Base-by-base conservation (phyloP, 1,284 basidiomycete genomes). In the Chiua sp. region DNA sequence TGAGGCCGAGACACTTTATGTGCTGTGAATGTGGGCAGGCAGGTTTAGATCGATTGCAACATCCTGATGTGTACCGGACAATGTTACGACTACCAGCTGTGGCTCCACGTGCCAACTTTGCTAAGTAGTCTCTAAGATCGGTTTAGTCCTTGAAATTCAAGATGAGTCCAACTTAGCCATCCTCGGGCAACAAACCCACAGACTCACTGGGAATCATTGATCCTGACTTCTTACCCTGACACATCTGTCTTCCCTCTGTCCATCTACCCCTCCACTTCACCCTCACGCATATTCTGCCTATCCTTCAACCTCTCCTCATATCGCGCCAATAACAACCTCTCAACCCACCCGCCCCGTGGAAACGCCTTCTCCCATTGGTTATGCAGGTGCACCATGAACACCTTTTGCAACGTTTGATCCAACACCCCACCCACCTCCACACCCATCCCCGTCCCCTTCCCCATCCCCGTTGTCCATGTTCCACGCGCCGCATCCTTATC, bases 281-380 rank as follows among this genome's bases (percentile, higher is more conserved):
- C 37, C 16, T 20, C 37, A 20, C 18, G 37, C 7, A 39, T 7
- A 4, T 2, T 32, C 11, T 13, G 48, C 22, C 16, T 56, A 12
- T 30, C 54, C 23, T 39, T 57, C 67, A 83, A 61, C 61, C 70
- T 78, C 59, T 74, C 67, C 51, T 90, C 85, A 67, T 92, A 93
- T 65, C 80, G 79, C 57, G 77, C 78, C 71, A 96, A 73, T 65
- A 96, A 70, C 60, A 93, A 65, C 65, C 92, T 78, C 57, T 92
- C 86, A 3, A 98, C 84, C 94, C 94, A 95, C 0, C 94, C 93
- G 10, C 77, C 82, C 39, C 77, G 75, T 0, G 94, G 93, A 70
- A 92, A 97, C 47, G 77, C 73, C 79, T 93, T 95, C 56, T 89
- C 83, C 95, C 95, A 98, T 75, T 95, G 94, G 75, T 97, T 97